Conservation (phyloP, 2,329 filamentous ascomycete species). For the Shiraia bambusicola region DNA sequence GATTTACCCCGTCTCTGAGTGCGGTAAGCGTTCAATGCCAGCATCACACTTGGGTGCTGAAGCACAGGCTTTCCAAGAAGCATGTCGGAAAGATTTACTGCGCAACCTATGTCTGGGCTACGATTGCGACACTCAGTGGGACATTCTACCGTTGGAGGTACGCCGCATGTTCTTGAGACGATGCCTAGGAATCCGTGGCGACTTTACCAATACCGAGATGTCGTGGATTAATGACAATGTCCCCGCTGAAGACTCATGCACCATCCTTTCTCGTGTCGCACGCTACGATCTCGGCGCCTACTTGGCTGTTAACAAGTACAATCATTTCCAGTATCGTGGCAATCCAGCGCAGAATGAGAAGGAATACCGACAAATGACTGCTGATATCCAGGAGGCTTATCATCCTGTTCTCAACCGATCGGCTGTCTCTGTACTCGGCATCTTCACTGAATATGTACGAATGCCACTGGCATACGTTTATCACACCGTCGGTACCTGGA, state of each 20-base stretch:
- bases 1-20: slow-evolving; percentile 33
- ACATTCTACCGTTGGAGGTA: slow-evolving; percentile 50
- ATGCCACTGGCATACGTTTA: slow-evolving; percentile 46
- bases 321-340: slow-evolving; percentile 32
- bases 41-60: slow-evolving; percentile 21
- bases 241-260: slow-evolving; percentile 43
- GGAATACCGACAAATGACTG: slow-evolving; percentile 35
- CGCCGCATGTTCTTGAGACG: slow-evolving; percentile 50
- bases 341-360: slow-evolving; percentile 26
- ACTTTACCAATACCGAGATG: slow-evolving; percentile 45
- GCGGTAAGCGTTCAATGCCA: slow-evolving; percentile 37
- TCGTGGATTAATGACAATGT: slow-evolving; percentile 51
- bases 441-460: slow-evolving; percentile 31
- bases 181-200: slow-evolving; percentile 47
- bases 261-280: slow-evolving; percentile 46
- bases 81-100: slow-evolving; percentile 49
- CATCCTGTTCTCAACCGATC: slow-evolving; percentile 35
- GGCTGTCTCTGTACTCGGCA: slow-evolving; percentile 23
- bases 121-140: slow-evolving; percentile 55
- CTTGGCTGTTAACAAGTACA: slow-evolving; percentile 35
- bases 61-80: slow-evolving; percentile 21
- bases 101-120: slow-evolving; percentile 52
- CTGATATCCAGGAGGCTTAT: slow-evolving; percentile 36
- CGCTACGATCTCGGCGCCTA: slow-evolving; percentile 53
- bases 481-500: slow-evolving; percentile 45